Evolutionary conservation across 176 grass and related monocot species (phyloP).

Genomic region (Cocos nucifera): DNA sequence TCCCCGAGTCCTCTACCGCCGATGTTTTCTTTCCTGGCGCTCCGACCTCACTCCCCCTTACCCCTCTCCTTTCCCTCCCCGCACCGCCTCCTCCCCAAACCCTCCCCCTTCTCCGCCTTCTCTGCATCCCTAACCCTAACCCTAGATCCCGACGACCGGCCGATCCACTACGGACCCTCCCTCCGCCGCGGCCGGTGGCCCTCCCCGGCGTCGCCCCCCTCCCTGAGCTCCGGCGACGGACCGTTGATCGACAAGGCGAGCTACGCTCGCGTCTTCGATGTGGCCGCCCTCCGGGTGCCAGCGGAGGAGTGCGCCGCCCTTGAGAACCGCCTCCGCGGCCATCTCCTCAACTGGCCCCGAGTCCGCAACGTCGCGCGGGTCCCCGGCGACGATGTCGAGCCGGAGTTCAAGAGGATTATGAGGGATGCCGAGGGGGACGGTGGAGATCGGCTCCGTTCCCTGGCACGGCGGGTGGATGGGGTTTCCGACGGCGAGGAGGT

Average conservation of each 20-base stretch:
- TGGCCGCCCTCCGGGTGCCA: constrained; percentile 68
- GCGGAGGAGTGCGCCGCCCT: constrained; percentile 62
- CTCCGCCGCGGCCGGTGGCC: constrained; percentile 34
- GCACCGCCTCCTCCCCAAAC: constrained; percentile 15
- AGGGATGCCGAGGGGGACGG: constrained; percentile 11
- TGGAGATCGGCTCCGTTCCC: constrained; percentile 1
- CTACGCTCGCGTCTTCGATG: constrained; percentile 57
- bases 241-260: constrained; percentile 13
- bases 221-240: neutral
- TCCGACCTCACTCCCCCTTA: constrained; percentile 2
- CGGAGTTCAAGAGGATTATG: constrained; percentile 22
- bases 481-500: neutral
- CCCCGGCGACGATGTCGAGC: constrained; percentile 48
- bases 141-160: neutral
- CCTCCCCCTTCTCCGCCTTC: neutral
- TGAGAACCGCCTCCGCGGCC: constrained; percentile 73
- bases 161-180: constrained; percentile 45
- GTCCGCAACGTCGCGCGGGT: constrained; percentile 62
- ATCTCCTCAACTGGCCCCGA: constrained; percentile 93
- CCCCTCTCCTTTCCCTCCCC: constrained; percentile 6
- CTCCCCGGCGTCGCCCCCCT: neutral
- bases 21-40: constrained; percentile 11
- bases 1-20: too few relatives aligned
- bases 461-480: neutral
- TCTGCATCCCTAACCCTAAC: constrained; percentile 6